A percentile compares a stretch with the other conserved stretches of the same genome.
phyloP scores from a whole-genome alignment of 1,284 basidiomycete species.

The Chalciporus sp. region DNA sequence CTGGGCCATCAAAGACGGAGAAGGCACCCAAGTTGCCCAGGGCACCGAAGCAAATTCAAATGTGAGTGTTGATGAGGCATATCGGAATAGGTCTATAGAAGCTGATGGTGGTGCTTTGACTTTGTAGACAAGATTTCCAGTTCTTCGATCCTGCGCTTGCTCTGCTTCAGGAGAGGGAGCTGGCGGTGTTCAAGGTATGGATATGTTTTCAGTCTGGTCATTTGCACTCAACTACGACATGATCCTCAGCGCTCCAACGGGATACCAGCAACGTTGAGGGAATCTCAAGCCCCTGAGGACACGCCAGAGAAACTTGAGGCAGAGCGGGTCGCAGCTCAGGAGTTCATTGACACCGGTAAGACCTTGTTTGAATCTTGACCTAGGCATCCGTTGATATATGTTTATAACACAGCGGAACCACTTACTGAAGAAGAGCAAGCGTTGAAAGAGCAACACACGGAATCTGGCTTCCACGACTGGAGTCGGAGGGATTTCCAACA shows the following conservation, averaged over 20 bases:
- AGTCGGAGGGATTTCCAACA: slow-evolving; percentile 92
- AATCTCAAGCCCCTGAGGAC: slow-evolving; percentile 72
- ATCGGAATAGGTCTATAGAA: too few species aligned
- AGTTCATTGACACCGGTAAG: slow-evolving; percentile 81
- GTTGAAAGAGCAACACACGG: slow-evolving; percentile 79
- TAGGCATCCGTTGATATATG: background rate
- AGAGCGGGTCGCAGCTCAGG: slow-evolving; percentile 81
- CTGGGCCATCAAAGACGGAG: slow-evolving; percentile 76
- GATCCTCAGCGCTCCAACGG: slow-evolving; percentile 61
- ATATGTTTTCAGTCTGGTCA: background rate
- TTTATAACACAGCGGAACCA: slow-evolving; percentile 64
- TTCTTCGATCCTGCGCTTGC: slow-evolving; percentile 89
- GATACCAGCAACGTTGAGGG: slow-evolving; percentile 73
- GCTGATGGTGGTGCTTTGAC: background rate
- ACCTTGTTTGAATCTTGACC: background rate
- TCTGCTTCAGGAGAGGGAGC: slow-evolving; percentile 88
- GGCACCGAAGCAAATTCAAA: slow-evolving; percentile 87
- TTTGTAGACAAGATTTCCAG: slow-evolving; percentile 89
- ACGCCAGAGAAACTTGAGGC: slow-evolving; percentile 85
- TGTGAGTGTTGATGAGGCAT: slow-evolving; percentile 49
- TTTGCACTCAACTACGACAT: too few species aligned
- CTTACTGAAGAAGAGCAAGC: slow-evolving; percentile 84
- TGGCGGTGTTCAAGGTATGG: slow-evolving; percentile 75
- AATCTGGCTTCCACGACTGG: slow-evolving; percentile 88
- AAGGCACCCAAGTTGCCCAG: slow-evolving; percentile 84